Evolutionary conservation across 208 protist genomes (phyloP).

Genomic region (Leishmania gerbilli): DNA sequence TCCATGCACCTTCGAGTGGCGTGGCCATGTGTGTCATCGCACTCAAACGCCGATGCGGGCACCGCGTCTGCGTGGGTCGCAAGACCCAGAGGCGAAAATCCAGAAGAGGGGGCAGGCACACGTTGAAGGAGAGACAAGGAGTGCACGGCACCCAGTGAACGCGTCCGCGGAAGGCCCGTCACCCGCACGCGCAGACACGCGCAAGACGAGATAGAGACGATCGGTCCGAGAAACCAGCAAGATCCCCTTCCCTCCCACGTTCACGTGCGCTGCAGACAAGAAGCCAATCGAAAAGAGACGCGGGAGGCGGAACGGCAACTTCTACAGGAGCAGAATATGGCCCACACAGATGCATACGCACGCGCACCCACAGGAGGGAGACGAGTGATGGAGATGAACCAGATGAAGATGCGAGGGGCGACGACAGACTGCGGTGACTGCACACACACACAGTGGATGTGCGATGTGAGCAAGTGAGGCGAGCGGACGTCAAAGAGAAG

Average conservation of each 20-base stretch:
- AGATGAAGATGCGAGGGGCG: not conserved
- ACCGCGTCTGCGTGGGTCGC: not conserved
- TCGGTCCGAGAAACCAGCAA: not conserved
- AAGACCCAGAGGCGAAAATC: not conserved
- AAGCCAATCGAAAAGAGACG: not conserved
- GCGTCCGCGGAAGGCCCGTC: not conserved
- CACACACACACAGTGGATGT: not conserved
- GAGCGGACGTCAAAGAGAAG: not conserved
- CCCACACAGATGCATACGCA: not conserved
- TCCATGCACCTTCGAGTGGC: not conserved
- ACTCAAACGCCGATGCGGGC: not conserved
- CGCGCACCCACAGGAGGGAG: not conserved
- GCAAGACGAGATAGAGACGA: not conserved
- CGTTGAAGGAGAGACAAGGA: not conserved
- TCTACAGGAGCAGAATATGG: too few species aligned
- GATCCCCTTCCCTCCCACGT: not conserved
- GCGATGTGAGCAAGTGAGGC: not conserved
- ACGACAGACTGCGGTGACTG: too few species aligned
- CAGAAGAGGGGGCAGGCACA: not conserved
- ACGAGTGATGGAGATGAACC: not conserved
- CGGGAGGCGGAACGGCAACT: too few species aligned
- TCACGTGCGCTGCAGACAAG: not conserved
- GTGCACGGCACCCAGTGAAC: not conserved
- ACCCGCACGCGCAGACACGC: not conserved
- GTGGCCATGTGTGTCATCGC: not conserved